Base-by-base conservation (phyloP, 2,329 filamentous ascomycete species). In the Monosporascus sp. region DNA sequence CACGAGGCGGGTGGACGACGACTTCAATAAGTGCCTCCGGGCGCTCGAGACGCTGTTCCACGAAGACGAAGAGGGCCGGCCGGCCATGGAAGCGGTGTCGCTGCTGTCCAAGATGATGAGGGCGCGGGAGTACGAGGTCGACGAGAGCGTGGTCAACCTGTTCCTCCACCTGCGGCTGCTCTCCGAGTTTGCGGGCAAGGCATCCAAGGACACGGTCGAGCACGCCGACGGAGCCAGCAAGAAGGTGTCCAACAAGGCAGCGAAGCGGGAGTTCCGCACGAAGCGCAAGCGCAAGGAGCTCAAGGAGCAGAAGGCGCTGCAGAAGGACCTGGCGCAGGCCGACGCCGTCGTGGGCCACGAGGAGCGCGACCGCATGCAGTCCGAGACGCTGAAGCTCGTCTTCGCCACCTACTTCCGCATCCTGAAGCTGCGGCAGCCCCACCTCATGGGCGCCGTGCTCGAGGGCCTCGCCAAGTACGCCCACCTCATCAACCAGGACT, bases 401-500 rank as follows among this genome's bases (percentile, higher is more conserved):
- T 99, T 99, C 67, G 89, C 89, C 17, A 88, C 86, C 2, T 99
- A 99, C 74, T 97, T 99, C 72, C 87, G 92, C 50, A 93, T 97
- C 51, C 76, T 99, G 44, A 97, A 97, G 74, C 79, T 85, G 51
- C 84, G 91, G 25, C 80, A 84, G 24, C 86, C 90, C 15, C 84
- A 88, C 60, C 82, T 99, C 18, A 97, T 97, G 90, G 94, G 94
- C n/a, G 92, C 93, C 15, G 92, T 97, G 0, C 81, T 99, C 5
- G 94, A 97, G 74, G 94, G 94, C 27, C 76, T 99, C 22, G 92
- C 93, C 49, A 91, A 91, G 67, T 99, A 96, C 67, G 87, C 92
- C 3, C 94, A 97, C 68, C 80, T 99, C 55, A 99, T 99, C 78
- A 99, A 99, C 74, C 91, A 99, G 67, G 90, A 99, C 68, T 97